Base-by-base conservation (phyloP, 257 asterid genomes). In the Solanum gandarillasii region DNA sequence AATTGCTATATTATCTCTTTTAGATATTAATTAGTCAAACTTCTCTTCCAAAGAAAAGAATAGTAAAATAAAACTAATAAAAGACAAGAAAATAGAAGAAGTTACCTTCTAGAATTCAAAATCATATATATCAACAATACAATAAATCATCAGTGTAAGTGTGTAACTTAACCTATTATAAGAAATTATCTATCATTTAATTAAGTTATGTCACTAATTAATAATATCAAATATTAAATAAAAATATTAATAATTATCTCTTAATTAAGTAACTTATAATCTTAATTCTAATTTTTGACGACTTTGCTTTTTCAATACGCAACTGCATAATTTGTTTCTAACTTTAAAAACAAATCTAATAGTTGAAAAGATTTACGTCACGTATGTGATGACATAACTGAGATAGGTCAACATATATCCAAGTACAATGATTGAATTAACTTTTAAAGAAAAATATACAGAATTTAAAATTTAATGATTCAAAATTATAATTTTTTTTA, bases 401-500 rank as follows among this genome's bases (percentile, higher is more conserved):
- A 68, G 23, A 27, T 27, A 68, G 38, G 21, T 68, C 36, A 68
- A 2, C 75, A 27, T 6, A 29, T 68, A 13, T 29, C 5, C 21
- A 12, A 13, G 75, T 68, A 68, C 35, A 68, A 68, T 25, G 1
- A 60, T 60, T 18, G 65, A 55, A 55, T 20, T 55, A 7, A 55
- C 10, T 55, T 52, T 39, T 9, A 55, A 6, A 46, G 58, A 46
- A 4, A 12, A 46, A 46, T 46, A 13, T 13, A 46, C 3, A 1
- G n/a, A 21, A 23, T 4, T 60, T 23, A 9, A 60, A 60, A 4
- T 60, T 55, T 55, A 18, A 18, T 18, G 67, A 20, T 18, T 55
- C 21, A 55, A 55, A 18, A 20, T 55, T 60, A 0, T 4, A 1
- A 23, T 60, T 2, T 21, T 21, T 60, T 60, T 9, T 0, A 9